phyloP scores from a whole-genome alignment of 129 eudicot species.

The Sambucus nigra region DNA sequence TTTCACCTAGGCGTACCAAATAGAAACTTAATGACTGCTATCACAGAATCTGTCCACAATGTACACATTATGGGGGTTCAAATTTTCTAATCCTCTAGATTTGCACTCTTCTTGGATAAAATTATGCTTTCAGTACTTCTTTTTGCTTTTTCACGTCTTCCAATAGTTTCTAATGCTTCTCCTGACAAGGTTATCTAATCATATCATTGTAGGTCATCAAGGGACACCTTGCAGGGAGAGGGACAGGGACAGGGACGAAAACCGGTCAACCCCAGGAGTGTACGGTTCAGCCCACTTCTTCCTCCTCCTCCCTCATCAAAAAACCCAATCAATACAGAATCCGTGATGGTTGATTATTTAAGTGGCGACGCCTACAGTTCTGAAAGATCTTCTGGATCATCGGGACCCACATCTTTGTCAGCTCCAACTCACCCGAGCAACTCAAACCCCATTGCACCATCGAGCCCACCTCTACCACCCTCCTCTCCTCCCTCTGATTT shows the following conservation, averaged over 20 bases:
- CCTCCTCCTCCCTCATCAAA: constrained; percentile 67
- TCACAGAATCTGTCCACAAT: no score
- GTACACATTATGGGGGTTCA: no score
- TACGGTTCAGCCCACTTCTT: constrained; percentile 41
- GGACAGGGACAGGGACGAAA: constrained; percentile 41
- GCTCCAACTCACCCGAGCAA: constrained; percentile 9
- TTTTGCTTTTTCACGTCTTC: not conserved
- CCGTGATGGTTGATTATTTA: constrained; percentile 49
- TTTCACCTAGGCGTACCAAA: no score
- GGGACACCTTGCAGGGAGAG: constrained; percentile 40
- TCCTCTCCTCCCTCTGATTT: constrained; percentile 37
- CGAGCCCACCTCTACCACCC: constrained; percentile 19
- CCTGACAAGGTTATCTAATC: not conserved
- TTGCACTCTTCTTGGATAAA: not conserved
- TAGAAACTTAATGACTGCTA: no score
- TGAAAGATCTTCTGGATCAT: constrained; percentile 25
- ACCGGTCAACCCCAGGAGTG: constrained; percentile 16
- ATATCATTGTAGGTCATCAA: constrained; percentile 33
- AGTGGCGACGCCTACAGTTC: constrained; percentile 53
- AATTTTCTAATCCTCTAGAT: not conserved
- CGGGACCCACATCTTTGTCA: constrained; percentile 16
- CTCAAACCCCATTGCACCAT: constrained; percentile 12
- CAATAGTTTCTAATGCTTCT: not conserved
- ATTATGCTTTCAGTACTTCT: no score
- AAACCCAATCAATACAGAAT: constrained; percentile 29